Conservation (phyloP, 148 eudicot species). For the Talinum fruticosum region DNA sequence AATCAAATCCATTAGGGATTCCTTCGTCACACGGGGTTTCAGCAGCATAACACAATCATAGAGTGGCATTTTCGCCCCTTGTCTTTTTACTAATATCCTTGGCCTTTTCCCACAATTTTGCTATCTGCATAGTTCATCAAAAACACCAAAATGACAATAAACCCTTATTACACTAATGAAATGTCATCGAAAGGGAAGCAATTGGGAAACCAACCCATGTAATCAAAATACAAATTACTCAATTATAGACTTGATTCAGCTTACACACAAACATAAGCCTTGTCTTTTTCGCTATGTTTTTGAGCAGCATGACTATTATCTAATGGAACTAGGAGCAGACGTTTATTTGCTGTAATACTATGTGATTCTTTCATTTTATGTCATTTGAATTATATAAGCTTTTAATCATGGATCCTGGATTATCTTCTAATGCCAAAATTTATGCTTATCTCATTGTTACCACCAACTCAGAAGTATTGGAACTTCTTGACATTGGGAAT, state of each 20-base stretch:
- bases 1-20: slow-evolving; percentile 53
- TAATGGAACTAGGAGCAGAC: background rate
- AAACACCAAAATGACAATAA: too few species aligned
- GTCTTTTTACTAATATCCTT: too few species aligned
- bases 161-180: background rate
- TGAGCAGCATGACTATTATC: background rate
- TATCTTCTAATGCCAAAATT: background rate
- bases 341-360: background rate
- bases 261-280: slow-evolving; percentile 76
- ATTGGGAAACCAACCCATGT: background rate
- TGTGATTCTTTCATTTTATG: background rate
- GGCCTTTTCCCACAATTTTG: background rate
- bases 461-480: background rate
- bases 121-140: slow-evolving; percentile 4
- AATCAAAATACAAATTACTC: too few species aligned
- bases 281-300: slow-evolving; percentile 8
- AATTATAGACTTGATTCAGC: too few species aligned
- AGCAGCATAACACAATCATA: slow-evolving; percentile 89
- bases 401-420: background rate
- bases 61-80: slow-evolving; percentile 51
- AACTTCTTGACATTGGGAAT: background rate
- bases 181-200: background rate
- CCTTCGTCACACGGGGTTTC: slow-evolving; percentile 54
- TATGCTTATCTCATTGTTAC: background rate
- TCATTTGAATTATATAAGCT: background rate